A percentile compares a stretch with the other conserved stretches of the same genome.
Evolutionary conservation across 768 basidiomycete genomes (phyloP).

Genomic region (Leccinum aurantiacum): DNA sequence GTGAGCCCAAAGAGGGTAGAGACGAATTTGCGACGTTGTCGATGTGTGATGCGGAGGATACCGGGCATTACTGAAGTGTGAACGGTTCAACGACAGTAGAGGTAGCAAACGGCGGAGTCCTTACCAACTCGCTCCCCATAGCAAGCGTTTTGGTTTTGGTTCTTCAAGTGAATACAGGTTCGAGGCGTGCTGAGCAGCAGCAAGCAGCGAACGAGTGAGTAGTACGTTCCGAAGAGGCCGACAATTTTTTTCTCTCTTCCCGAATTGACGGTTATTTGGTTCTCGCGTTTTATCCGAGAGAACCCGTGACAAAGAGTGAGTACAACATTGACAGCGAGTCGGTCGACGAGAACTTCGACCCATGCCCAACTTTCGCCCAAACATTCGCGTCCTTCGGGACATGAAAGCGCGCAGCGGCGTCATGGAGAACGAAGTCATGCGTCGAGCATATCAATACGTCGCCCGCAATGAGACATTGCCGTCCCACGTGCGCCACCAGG

Average conservation of each 20-base stretch:
- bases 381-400: slow-evolving; percentile 66
- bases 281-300: neutral
- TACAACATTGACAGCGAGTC: too few species aligned
- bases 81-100: slow-evolving; percentile 16
- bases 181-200: neutral
- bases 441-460: slow-evolving; percentile 90
- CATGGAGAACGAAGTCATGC: slow-evolving; percentile 71
- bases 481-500: slow-evolving; percentile 86
- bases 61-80: slow-evolving; percentile 59
- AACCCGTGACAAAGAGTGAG: neutral
- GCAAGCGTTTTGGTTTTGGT: neutral
- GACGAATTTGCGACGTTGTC: slow-evolving; percentile 67
- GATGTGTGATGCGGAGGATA: slow-evolving; percentile 55
- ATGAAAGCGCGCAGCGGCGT: slow-evolving; percentile 76
- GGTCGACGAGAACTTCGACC: too few species aligned
- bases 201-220: neutral
- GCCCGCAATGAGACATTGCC: slow-evolving; percentile 91
- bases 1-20: slow-evolving; percentile 80
- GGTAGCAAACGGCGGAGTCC: neutral
- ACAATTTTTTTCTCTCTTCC: neutral
- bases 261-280: slow-evolving; percentile 28
- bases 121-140: slow-evolving; percentile 30
- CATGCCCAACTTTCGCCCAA: slow-evolving; percentile 35
- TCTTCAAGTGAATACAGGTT: neutral
- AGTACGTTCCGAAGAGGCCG: neutral